Conservation (phyloP, 345 rosid species). For the Euphorbia tirucalli region DNA sequence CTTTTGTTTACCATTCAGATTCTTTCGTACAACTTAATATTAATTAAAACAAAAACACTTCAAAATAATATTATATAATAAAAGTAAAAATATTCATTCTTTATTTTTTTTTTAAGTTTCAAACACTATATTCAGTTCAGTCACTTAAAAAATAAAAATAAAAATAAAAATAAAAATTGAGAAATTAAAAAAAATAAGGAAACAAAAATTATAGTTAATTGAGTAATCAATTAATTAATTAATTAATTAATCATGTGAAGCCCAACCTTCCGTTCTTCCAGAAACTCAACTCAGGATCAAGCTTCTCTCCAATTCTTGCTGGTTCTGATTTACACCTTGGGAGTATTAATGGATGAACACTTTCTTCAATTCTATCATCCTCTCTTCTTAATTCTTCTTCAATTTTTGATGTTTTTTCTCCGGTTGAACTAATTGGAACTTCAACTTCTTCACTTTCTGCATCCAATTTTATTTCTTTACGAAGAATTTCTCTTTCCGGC, state of each 20-base stretch:
- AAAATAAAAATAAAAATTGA: not conserved
- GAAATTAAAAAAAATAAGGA: not conserved
- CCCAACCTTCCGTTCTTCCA: slow-evolving; percentile 61
- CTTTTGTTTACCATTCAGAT: slow-evolving; percentile 37
- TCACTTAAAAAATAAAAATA: slow-evolving; percentile 1
- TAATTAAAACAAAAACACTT: slow-evolving; percentile 12
- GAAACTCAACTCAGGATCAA: slow-evolving; percentile 44
- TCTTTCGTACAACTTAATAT: slow-evolving; percentile 37
- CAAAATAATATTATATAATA: too few relatives aligned
- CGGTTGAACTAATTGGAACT: slow-evolving; percentile 18
- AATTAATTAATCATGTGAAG: slow-evolving; percentile 42
- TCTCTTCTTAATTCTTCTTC: too few relatives aligned
- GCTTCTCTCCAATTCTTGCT: slow-evolving; percentile 59
- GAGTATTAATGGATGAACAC: slow-evolving; percentile 40
- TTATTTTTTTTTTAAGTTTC: slow-evolving; percentile 3
- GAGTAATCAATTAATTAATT: not conserved
- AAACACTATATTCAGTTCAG: slow-evolving; percentile 25
- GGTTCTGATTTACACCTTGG: slow-evolving; percentile 88
- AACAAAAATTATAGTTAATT: not conserved
- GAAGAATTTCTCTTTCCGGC: slow-evolving; percentile 31
- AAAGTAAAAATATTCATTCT: not conserved
- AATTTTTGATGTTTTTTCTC: slow-evolving; percentile 29
- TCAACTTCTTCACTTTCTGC: slow-evolving; percentile 27
- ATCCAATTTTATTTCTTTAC: slow-evolving; percentile 25
- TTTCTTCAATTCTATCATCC: slow-evolving; percentile 7